Evolutionary conservation across 2,329 filamentous ascomycete genomes (phyloP), one percentile per base, ranked within the genome.

Genomic region (Plenodomus biglobosus): DNA sequence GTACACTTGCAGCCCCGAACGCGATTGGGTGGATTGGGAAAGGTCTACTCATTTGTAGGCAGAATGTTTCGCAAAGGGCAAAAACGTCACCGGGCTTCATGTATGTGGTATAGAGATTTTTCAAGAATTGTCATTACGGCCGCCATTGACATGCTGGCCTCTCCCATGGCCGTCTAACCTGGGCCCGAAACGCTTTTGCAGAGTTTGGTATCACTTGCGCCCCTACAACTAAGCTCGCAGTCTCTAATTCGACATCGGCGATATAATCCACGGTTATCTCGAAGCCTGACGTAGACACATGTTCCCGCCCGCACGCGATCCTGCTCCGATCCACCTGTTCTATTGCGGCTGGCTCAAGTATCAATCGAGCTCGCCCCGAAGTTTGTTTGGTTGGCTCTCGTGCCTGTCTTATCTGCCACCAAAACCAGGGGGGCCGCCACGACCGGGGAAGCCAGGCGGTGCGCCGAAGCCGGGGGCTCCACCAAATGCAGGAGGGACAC

Each of bases 401-500:
- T 6, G 3, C 27, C 30, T 30, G 15, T 20, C 53, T 43, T 67
- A 67, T 43, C 63, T 59, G 44, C 59, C 59, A 42, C 56, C 56
- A 20, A 56, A 64, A 21, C 64, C 64, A 38, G 64, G 64, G 21
- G 65, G 64, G 41, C 62, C 65, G 38, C 64, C 65, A 34, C 55
- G 53, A 38, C 59, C 59, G 17, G 8, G 16, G 18, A 37, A 37
- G 16, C 58, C 58, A 8, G 58, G 58, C 18, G 53, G 56, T 45
- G 54, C 38, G 19, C 35, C 16, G 16, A 66, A 66, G 13, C 60
- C 61, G 44, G 59, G 77, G 35, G 87, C 86, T 41, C 78, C 78
- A 64, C 76, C 35, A 16, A 66, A 66, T 15, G 59, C 61, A 47
- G 59, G 77, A 35, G 87, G 86, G 40, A 78, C 77, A 42, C 69